Evolutionary conservation across 495 filamentous ascomycete genomes (phyloP).

Genomic region (Penicillium pancosmium): DNA sequence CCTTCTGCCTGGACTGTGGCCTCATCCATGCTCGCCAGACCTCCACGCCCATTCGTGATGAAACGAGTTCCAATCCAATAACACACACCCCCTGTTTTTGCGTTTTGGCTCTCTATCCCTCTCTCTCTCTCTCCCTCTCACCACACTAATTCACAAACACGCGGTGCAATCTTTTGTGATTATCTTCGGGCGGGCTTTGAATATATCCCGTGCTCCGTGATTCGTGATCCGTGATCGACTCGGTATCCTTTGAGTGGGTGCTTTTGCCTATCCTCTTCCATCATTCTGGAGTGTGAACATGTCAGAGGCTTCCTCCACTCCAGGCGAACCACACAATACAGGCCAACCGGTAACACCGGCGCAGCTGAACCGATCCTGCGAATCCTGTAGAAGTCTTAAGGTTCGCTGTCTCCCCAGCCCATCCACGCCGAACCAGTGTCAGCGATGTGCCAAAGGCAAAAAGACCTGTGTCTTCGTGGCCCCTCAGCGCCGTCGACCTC

Average conservation of each 20-base stretch:
- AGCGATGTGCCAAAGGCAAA: constrained; percentile 77
- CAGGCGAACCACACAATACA: constrained; percentile 29
- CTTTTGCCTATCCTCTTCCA: neutral
- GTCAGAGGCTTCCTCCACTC: constrained; percentile 34
- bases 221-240: neutral
- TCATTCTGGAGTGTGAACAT: constrained; percentile 27
- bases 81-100: constrained; percentile 4
- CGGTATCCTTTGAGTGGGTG: neutral
- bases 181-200: neutral
- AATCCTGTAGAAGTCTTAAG: constrained; percentile 82
- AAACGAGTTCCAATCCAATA: constrained; percentile 5
- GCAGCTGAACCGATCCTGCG: constrained; percentile 71
- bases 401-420: constrained; percentile 79
- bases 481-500: constrained; percentile 75
- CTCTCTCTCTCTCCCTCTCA: neutral
- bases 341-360: constrained; percentile 27
- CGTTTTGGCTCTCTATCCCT: too few species aligned
- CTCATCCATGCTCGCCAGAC: constrained; percentile 1
- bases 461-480: constrained; percentile 76
- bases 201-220: neutral
- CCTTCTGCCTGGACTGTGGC: neutral
- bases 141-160: neutral
- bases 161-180: too few species aligned
- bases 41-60: neutral
- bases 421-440: constrained; percentile 63